Base-by-base conservation (phyloP, 768 basidiomycete species). In the Collybia sp. region DNA sequence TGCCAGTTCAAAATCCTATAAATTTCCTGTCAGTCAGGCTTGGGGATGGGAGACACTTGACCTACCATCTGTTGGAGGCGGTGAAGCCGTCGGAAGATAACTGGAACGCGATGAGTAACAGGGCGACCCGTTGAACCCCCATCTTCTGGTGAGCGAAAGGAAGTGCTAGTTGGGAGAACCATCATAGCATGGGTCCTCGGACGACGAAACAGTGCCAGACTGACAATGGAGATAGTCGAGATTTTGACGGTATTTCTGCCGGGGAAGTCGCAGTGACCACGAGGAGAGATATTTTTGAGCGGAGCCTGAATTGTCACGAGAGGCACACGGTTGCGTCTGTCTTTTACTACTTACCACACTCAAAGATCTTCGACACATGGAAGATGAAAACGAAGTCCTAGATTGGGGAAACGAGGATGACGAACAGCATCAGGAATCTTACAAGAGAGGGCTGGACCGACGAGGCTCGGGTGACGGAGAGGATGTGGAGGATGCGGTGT, bases 1-100 rank as follows among this genome's bases (percentile, higher is more conserved):
- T 10, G 95, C 95, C 39, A 95, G 71, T 65, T 98, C 95, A 66
- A 97, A 96, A 65, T 98, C 95, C 94, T 97, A 19, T 3, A 30
- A 15, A 35, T 19, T 34, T 47, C 44, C 40, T 44, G 38, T 47
- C 30, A 41, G 12, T 39, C 19, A 47, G n/a, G 30, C 25, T 36
- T 16, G 32, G n/a, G 39, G 40, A 19, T 5, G 30, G 33, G 9
- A 12, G 39, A 11, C 44, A 25, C 9, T 40, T 41, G 36, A 51
- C 79, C 42, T 48, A 85, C 92, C 92, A 94, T 93, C 64, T 92
- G 88, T 46, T 90, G 85, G 53, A 93, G 85, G 49, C 88, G 78
- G 54, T 85, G 80, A 41, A 94, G 62, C 35, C 92, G 72, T 50
- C 83, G 76, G 59, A 95, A 88, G 53, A 93, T 86, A 32, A 88